Evolutionary conservation across 148 eudicot species (phyloP).

Genomic region (Dysphania ambrosioides): DNA sequence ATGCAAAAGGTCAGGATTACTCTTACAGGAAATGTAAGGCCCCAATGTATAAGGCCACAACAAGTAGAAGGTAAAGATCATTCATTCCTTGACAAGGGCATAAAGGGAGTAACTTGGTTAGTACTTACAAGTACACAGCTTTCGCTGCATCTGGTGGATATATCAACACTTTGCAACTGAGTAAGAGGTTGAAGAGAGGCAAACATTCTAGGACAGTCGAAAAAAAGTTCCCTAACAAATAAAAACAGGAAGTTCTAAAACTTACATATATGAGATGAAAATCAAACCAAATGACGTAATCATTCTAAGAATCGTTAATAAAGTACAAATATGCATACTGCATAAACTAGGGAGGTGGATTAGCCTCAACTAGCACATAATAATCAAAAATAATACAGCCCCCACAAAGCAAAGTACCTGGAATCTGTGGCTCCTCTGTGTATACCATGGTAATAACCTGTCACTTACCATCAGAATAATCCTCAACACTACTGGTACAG

Average conservation of each 20-base stretch:
- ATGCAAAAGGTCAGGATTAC: not conserved
- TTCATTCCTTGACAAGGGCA: not conserved
- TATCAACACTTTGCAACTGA: not conserved
- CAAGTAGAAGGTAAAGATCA: not conserved
- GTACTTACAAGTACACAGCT: not conserved
- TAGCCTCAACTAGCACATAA: constrained; percentile 20
- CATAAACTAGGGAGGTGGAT: constrained; percentile 20
- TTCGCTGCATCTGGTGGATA: not conserved
- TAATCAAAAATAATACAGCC: constrained; percentile 18
- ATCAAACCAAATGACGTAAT: constrained; percentile 29
- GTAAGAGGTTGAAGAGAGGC: not conserved
- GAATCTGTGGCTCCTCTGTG: constrained; percentile 21
- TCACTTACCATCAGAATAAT: constrained; percentile 15
- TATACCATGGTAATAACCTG: constrained; percentile 23
- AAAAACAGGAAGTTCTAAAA: constrained; percentile 20
- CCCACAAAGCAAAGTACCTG: constrained; percentile 30
- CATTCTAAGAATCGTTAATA: constrained; percentile 19
- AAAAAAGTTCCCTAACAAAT: constrained; percentile 3
- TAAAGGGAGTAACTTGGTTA: not conserved
- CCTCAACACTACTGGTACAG: constrained; percentile 5
- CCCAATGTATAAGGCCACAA: not conserved
- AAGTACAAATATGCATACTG: constrained; percentile 35
- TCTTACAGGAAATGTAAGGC: not conserved
- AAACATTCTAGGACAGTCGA: not conserved
- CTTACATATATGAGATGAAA: constrained; percentile 22